These are phyloP conservation scores for Gastrolobium villosum DNA, from an alignment of 306 rosid genomes.

Conservation along the genomic window DNA sequence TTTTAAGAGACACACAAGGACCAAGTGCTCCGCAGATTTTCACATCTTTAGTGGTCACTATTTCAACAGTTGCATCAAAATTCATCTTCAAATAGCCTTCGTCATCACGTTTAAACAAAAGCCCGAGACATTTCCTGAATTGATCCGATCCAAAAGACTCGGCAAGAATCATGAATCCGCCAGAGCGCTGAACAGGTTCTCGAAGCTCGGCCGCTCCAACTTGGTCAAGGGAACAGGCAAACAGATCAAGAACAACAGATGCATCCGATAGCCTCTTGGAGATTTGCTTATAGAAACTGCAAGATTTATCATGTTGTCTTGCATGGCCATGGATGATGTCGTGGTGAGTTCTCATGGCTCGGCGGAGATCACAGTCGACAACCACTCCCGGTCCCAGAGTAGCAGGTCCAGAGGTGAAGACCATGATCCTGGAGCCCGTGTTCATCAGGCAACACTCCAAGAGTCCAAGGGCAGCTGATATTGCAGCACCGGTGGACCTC, in stretches of 20 bases:
- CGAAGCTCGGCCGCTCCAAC: constrained; percentile 84
- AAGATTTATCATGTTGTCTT: constrained; percentile 59
- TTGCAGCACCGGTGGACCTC: constrained; percentile 86
- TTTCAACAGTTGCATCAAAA: constrained; percentile 84
- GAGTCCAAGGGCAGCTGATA: constrained; percentile 83
- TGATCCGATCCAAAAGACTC: constrained; percentile 80
- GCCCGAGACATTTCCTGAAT: constrained; percentile 76
- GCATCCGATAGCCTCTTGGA: constrained; percentile 66
- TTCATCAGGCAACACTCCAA: constrained; percentile 70
- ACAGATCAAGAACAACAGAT: constrained; percentile 77
- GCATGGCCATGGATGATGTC: constrained; percentile 74
- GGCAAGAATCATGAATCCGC: constrained; percentile 81
- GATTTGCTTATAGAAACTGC: constrained; percentile 65
- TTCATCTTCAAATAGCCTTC: constrained; percentile 77
- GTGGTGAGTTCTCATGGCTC: constrained; percentile 75
- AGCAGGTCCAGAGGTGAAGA: constrained; percentile 92
- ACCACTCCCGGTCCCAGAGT: constrained; percentile 83
- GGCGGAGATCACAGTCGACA: constrained; percentile 67
- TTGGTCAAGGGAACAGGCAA: constrained; percentile 93
- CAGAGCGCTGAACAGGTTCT: constrained; percentile 73
- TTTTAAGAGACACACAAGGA: constrained; percentile 82
- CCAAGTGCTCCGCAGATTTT: constrained; percentile 95
- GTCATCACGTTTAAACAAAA: constrained; percentile 62
- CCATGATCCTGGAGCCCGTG: constrained; percentile 85
- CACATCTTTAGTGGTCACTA: constrained; percentile 84